Conservation (phyloP, 805 yeast species). For the Saccharomycopsis lassenensis region DNA sequence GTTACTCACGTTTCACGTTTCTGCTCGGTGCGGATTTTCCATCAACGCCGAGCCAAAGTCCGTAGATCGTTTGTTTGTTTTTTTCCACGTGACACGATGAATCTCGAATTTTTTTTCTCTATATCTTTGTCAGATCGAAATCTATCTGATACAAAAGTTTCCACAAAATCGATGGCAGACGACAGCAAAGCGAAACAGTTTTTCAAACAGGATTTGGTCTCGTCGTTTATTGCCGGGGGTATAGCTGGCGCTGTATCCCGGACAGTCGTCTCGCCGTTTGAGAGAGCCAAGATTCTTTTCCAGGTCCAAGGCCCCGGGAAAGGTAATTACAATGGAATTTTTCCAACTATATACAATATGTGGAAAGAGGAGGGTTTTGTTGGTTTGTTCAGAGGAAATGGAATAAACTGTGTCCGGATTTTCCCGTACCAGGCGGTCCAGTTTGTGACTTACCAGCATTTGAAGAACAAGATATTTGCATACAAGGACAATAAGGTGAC, state of each 20-base stretch:
- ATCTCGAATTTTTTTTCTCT: too few species aligned
- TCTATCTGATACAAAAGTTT: too few species aligned
- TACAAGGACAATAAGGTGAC: constrained; percentile 19
- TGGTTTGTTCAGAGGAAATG: constrained; percentile 86
- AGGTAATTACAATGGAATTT: constrained; percentile 53
- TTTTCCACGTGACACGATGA: too few species aligned
- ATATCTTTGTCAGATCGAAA: too few species aligned
- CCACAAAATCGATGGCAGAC: too few species aligned
- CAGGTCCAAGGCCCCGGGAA: constrained; percentile 67
- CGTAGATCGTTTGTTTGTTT: too few species aligned
- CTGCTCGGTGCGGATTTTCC: too few species aligned
- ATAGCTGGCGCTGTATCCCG: constrained; percentile 73
- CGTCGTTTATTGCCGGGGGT: constrained; percentile 66
- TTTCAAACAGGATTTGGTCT: constrained; percentile 38
- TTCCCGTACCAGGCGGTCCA: constrained; percentile 94
- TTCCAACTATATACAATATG: constrained; percentile 64
- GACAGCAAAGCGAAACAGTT: constrained; percentile 6
- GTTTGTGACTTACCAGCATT: constrained; percentile 67
- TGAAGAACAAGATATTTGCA: constrained; percentile 27
- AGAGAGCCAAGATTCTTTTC: constrained; percentile 81
- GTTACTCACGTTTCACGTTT: too few species aligned
- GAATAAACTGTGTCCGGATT: constrained; percentile 78
- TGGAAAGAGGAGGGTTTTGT: constrained; percentile 86
- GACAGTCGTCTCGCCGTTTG: constrained; percentile 91
- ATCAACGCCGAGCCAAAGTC: too few species aligned